Base-by-base conservation (phyloP, 257 asterid genomes). In the Oldenlandia corymbosa region DNA sequence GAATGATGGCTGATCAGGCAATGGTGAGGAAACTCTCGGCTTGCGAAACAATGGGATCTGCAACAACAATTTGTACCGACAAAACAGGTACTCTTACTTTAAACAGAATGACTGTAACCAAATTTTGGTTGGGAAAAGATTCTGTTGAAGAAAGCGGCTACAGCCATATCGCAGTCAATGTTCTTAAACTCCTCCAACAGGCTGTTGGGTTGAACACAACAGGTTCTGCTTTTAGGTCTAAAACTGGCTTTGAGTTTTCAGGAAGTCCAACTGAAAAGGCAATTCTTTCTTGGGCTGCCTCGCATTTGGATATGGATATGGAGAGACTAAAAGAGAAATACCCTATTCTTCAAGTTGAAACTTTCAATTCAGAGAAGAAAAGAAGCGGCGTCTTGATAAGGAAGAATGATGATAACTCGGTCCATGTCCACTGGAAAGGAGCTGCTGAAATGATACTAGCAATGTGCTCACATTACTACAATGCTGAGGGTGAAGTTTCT, bases 241-340 rank as follows among this genome's bases (percentile, higher is more conserved):
- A 47, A 1, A 56, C 32, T 50, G 74, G 55, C 51, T 48, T 74
- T 0, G 91, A 88, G 47, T 83, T 81, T 78, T 83, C 94, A 0
- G 95, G 97, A n/a, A 84, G 89, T 66, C 97, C 97, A 0, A 89
- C 97, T 10, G 97, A 89, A 58, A 85, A 89, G 71, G 95, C 97
- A 5, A 78, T 89, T 24, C 82, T 89, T n/a, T 78, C 82, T 0
- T 89, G 97, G 97, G 94, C 84, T 3, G 85, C 79, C n/a, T 20
- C 5, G 36, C 81, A 80, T 21, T 7, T 89, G 64, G 28, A 73
- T 30, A 80, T 83, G 90, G 91, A 84, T 56, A 75, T 77, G 81
- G 88, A 89, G 45, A 74, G 65, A 14, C 69, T 83, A 23, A 77
- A 71, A 17, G 50, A 67, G 23, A 74, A 37, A 3, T 65, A 58